Evolutionary conservation across 1,284 basidiomycete species (phyloP).

Genomic region (Puccinia novopanici): DNA sequence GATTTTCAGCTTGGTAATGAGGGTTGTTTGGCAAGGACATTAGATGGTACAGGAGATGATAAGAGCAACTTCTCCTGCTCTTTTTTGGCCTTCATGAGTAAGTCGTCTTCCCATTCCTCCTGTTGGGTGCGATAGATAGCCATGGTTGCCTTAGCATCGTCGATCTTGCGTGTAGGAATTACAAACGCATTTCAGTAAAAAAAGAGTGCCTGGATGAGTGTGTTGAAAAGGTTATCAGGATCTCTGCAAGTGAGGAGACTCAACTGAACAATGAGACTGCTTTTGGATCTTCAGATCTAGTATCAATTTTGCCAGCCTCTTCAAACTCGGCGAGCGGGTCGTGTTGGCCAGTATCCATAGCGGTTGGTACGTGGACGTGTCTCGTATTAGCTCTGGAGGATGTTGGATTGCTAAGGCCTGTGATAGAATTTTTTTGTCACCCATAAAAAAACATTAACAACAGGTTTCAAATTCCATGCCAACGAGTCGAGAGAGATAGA

Average conservation of each 20-base stretch:
- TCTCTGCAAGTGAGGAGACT: slow-evolving; percentile 1
- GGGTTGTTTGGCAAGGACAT: background rate
- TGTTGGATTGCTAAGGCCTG: slow-evolving; percentile 85
- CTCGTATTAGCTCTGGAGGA: slow-evolving; percentile 74
- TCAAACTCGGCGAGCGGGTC: slow-evolving; percentile 70
- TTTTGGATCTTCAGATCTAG: slow-evolving; percentile 80
- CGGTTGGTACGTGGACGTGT: slow-evolving; percentile 71
- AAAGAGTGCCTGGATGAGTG: background rate
- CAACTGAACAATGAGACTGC: slow-evolving; percentile 82
- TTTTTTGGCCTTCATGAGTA: slow-evolving; percentile 1
- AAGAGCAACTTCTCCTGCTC: background rate
- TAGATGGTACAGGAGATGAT: background rate
- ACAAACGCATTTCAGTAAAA: background rate
- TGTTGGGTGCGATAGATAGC: slow-evolving; percentile 84
- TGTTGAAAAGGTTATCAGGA: too few relatives aligned
- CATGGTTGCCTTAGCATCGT: slow-evolving; percentile 93
- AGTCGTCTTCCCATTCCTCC: slow-evolving; percentile 72
- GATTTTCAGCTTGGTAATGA: background rate
- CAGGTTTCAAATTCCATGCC: too few relatives aligned
- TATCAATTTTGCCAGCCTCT: slow-evolving; percentile 78
- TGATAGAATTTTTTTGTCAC: background rate
- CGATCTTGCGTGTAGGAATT: slow-evolving; percentile 66
- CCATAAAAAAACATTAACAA: background rate
- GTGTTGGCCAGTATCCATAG: slow-evolving; percentile 65
- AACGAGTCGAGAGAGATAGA: background rate